phyloP scores from a whole-genome alignment of 208 protist genomes.

The Acanthamoeba castellanii region DNA sequence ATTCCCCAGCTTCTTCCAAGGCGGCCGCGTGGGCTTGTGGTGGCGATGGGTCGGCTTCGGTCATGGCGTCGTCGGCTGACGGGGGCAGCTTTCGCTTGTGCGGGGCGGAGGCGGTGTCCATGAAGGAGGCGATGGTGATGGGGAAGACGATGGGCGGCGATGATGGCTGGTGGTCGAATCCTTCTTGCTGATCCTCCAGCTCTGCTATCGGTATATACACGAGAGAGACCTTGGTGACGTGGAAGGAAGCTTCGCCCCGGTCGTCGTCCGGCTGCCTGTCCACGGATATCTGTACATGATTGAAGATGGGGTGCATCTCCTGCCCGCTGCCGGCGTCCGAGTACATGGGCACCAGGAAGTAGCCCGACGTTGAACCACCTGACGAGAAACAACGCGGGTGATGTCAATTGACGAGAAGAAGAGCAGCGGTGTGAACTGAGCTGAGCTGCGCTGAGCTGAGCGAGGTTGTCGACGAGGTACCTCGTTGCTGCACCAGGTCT shows the following conservation, averaged over 20 bases:
- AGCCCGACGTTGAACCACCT: background rate
- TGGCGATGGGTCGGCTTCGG: background rate
- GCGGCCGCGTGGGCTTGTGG: background rate
- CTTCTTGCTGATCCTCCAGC: background rate
- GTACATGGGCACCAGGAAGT: constrained; percentile 36
- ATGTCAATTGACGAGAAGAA: background rate
- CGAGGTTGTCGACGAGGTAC: background rate
- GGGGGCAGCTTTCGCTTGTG: constrained; percentile 7
- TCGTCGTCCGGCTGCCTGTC: background rate
- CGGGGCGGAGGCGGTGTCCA: constrained; percentile 10
- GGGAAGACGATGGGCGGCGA: constrained; percentile 25
- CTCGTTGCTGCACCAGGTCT: background rate
- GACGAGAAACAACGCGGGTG: background rate
- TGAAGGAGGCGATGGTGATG: constrained; percentile 41
- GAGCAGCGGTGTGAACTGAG: background rate
- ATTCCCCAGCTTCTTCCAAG: too few species aligned
- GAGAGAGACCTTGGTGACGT: background rate
- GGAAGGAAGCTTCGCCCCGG: background rate
- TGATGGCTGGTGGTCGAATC: background rate
- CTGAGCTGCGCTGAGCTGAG: background rate
- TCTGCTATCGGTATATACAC: background rate
- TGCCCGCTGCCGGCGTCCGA: background rate
- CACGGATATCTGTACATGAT: constrained; percentile 34
- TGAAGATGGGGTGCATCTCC: constrained; percentile 42
- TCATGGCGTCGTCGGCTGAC: background rate